phyloP scores from a whole-genome alignment of 2,329 filamentous ascomycete species.

The Cladophialophora yegresii region DNA sequence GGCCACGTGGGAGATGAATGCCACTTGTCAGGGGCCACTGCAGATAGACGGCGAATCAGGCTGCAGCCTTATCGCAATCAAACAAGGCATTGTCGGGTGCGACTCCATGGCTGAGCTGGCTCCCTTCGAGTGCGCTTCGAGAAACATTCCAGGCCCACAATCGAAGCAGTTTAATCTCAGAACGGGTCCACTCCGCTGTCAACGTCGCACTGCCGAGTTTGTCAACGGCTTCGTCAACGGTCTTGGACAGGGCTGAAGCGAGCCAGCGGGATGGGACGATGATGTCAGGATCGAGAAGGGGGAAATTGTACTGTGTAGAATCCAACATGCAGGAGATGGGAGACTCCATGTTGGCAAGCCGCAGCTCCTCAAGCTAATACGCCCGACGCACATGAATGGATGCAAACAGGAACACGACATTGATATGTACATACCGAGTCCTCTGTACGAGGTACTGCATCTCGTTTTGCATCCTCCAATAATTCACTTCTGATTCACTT shows the following conservation, averaged over 20 bases:
- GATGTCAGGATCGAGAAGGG: not conserved
- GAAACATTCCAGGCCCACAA: slow-evolving; percentile 27
- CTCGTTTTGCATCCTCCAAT: not conserved
- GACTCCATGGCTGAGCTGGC: slow-evolving; percentile 2
- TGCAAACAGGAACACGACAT: not conserved
- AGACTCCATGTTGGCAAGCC: not conserved
- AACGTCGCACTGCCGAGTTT: slow-evolving; percentile 3
- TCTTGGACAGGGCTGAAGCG: slow-evolving; percentile 9
- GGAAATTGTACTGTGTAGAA: slow-evolving; percentile 3
- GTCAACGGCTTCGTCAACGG: not conserved
- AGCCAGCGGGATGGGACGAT: not conserved
- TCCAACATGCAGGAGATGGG: not conserved
- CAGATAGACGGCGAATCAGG: not conserved
- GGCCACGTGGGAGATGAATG: slow-evolving; percentile 22
- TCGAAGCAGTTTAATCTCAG: slow-evolving; percentile 28
- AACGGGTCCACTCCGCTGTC: not conserved
- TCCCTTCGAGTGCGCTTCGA: slow-evolving; percentile 18
- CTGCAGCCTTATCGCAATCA: slow-evolving; percentile 6
- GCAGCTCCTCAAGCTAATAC: slow-evolving; percentile 6
- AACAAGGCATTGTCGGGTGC: not conserved
- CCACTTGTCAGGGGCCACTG: slow-evolving; percentile 8
- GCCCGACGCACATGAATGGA: not conserved
- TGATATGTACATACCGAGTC: too few species aligned
- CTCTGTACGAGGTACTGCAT: not conserved
- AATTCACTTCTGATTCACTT: not conserved